Evolutionary conservation across 2,329 filamentous ascomycete genomes (phyloP), one percentile per base, ranked within the genome.

Genomic region (Fusarium sp.): DNA sequence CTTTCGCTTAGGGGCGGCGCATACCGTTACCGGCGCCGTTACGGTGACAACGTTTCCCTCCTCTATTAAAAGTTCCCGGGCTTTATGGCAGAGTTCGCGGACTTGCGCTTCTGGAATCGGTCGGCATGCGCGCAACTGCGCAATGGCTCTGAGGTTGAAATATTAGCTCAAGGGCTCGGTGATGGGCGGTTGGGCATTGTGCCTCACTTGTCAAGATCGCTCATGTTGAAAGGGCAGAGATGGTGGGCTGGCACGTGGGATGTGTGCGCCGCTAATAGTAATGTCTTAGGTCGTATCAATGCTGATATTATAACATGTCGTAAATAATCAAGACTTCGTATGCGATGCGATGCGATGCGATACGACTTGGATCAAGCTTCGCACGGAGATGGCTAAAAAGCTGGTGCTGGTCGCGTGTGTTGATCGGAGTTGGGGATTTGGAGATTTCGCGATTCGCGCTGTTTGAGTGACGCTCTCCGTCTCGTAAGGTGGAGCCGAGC

Each of bases 21-120:
- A 57, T 88, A 94, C 92, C 79, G 95, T 98, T 63, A 98, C 95
- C 23, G 95, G 95, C 66, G 95, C 95, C 78, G 95, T 92, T 66
- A 99, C 95, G 20, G 92, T 94, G 69, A 98, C 95, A 50, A 98
- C 95, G 79, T 99, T 98, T 71, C 93, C 95, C 83, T 99, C 96
- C 81, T 98, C 96, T 67, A 99, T 97, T 71, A 99, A 84, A 56
- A 99, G 88, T 84, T 99, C 96, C 69, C 96, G 89, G 53, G 96
- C 96, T 79, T 98, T 98, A 85, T 98, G 95, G 83, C 96, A 98
- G 74, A 99, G 87, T 82, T 99, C 95, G 78, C 95, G 92, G 66
- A 99, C 97, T 83, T 98, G 93, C 39, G 91, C 86, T 84, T 99
- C 96, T 67, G 96, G 95, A 74, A 99, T 99, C 57, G 95, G 94